Conservation (phyloP, 2,329 filamentous ascomycete genomes). For the Zymoseptoria ardabiliae region DNA sequence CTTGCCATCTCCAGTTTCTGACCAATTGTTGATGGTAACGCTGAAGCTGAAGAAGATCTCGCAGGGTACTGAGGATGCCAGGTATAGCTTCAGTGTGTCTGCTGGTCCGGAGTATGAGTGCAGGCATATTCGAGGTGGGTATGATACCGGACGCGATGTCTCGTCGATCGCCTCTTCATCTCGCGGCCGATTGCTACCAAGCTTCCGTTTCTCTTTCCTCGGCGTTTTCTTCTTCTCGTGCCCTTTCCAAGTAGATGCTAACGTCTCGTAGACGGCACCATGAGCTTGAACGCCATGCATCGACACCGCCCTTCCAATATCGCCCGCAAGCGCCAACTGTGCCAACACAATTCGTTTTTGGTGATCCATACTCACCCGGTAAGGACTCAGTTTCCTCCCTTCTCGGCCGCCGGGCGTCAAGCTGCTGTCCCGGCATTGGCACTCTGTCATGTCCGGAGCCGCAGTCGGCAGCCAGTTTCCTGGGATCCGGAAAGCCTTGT, state of each 20-base stretch:
- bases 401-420: constrained; percentile 65
- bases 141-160: constrained; percentile 47
- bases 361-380: constrained; percentile 61
- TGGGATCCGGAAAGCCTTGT: constrained; percentile 70
- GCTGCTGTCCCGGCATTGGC: constrained; percentile 34
- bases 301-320: constrained; percentile 57
- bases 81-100: constrained; percentile 70
- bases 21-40: constrained; percentile 61
- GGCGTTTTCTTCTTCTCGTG: constrained; percentile 57
- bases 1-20: constrained; percentile 40
- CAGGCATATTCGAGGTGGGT: constrained; percentile 81
- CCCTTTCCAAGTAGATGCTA: constrained; percentile 62
- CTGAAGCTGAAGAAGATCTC: constrained; percentile 87
- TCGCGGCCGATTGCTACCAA: constrained; percentile 10
- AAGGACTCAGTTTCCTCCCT: constrained; percentile 58
- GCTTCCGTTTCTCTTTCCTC: constrained; percentile 45
- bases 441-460: background rate
- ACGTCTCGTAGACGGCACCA: constrained; percentile 58
- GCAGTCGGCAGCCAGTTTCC: constrained; percentile 44
- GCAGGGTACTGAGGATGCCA: constrained; percentile 63
- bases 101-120: constrained; percentile 83
- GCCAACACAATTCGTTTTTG: constrained; percentile 59
- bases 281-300: constrained; percentile 72
- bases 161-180: constrained; percentile 7
- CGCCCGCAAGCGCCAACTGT: constrained; percentile 65